phyloP scores from a whole-genome alignment of 2,329 filamentous ascomycete genomes.

The Pseudogymnoascus sp. region DNA sequence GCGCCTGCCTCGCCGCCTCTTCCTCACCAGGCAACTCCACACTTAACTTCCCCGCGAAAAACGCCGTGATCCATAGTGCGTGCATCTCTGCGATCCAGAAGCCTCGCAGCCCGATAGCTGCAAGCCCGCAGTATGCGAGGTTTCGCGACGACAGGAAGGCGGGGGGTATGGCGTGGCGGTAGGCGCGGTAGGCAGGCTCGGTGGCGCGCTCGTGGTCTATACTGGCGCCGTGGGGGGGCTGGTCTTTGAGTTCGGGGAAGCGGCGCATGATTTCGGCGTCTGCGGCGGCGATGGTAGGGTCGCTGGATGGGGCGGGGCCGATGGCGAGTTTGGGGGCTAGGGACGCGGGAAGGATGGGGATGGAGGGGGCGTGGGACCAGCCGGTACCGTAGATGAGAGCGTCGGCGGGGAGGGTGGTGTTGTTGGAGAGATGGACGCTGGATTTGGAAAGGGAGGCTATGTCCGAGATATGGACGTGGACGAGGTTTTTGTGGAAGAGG shows the following conservation, averaged over 20 bases:
- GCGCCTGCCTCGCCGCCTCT: slow-evolving; percentile 43
- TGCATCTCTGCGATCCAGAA: slow-evolving; percentile 36
- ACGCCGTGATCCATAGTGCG: slow-evolving; percentile 56
- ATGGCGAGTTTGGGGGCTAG: slow-evolving; percentile 8
- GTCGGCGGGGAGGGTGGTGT: slow-evolving; percentile 40
- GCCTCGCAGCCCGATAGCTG: slow-evolving; percentile 35
- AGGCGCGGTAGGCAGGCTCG: slow-evolving; percentile 31
- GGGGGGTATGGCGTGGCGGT: slow-evolving; percentile 38
- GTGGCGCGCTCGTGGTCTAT: slow-evolving; percentile 18
- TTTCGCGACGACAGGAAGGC: slow-evolving; percentile 33
- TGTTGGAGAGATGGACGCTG: slow-evolving; percentile 43
- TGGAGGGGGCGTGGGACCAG: slow-evolving; percentile 45
- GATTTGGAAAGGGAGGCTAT: slow-evolving; percentile 37
- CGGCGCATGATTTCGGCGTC: slow-evolving; percentile 22
- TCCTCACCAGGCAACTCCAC: slow-evolving; percentile 11
- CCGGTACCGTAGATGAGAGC: slow-evolving; percentile 48
- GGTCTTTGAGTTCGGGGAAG: slow-evolving; percentile 39
- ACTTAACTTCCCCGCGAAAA: slow-evolving; percentile 45
- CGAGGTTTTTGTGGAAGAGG: slow-evolving; percentile 40
- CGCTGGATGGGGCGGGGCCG: neutral
- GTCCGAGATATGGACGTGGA: slow-evolving; percentile 45
- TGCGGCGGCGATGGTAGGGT: slow-evolving; percentile 38
- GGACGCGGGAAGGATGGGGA: slow-evolving; percentile 36
- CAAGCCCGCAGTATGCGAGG: slow-evolving; percentile 37
- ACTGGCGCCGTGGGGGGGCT: slow-evolving; percentile 36